Evolutionary conservation across 2,329 filamentous ascomycete species (phyloP), one percentile per base, ranked within the genome.

Genomic region (Emergomyces africanus): DNA sequence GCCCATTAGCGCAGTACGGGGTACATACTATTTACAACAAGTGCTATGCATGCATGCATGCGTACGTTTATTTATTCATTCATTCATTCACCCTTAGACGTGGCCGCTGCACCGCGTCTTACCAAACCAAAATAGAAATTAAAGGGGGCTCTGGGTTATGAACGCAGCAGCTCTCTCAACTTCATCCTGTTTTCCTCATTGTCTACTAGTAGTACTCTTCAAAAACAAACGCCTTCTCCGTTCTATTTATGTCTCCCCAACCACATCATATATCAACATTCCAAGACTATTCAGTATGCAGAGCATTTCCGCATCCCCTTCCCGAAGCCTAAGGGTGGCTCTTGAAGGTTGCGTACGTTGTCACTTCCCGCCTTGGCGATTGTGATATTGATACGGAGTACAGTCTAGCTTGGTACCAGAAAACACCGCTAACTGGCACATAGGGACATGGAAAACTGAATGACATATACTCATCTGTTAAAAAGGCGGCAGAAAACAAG

Each of bases 361-460:
- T 41, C 14, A 23, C 41, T 49, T 12, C 30, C 20, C 23, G 8
- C 12, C 10, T 15, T 61, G 55, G 44, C 37, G 20, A 37, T 57
- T 25, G 23, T 28, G 23, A 20, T 57, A 23, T 57, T 33, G 30
- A 35, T 30, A 35, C n/a, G n/a, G n/a, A n/a, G n/a, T n/a, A n/a
- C 28, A 28, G 50, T 57, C 61, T 65, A 61, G 64, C 63, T 42
- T 20, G 44, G 2, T 35, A n/a, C 25, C 2, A 30, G 20, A 54
- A 50, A 37, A 42, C 12, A 60, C 10, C 51, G 44, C 51, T 23
- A 53, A 23, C n/a, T n/a, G 25, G 42, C 15, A 25, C 51, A 35
- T 57, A 94, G 89, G 92, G 92, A 60, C 94, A 99, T 75, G 94
- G 94, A 63, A 89, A 86, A 0, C 83, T 99, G 57, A 83, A 97